Conservation (phyloP, 2,329 filamentous ascomycete species). For the Xylariomycetidae sp. region DNA sequence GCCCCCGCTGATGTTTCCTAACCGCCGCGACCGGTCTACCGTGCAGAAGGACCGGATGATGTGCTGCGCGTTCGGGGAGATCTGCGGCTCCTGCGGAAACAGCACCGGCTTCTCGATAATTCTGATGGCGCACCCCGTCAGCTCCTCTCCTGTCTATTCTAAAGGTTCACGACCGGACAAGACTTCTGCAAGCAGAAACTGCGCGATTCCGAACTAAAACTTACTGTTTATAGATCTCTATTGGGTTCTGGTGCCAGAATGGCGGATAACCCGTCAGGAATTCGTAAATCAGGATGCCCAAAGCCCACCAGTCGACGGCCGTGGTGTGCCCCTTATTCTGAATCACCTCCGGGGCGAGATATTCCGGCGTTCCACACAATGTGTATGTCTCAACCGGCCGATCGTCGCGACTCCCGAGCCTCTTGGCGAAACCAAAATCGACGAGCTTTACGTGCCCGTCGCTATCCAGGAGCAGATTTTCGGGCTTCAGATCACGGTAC, state of each 20-base stretch:
- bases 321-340: conserved; percentile 73
- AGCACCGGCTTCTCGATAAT: conserved; percentile 75
- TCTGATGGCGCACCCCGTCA: conserved; percentile 43
- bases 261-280: conserved; percentile 81
- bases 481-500: conserved; percentile 77
- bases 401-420: conserved; percentile 54
- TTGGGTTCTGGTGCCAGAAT: conserved; percentile 82
- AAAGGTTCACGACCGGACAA: not conserved
- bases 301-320: conserved; percentile 83
- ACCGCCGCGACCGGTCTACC: conserved; percentile 69
- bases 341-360: conserved; percentile 80
- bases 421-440: conserved; percentile 82
- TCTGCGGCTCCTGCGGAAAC: conserved; percentile 63
- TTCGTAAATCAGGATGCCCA: conserved; percentile 80
- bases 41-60: conserved; percentile 74
- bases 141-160: no score
- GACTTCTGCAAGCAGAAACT: not conserved
- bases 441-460: conserved; percentile 79
- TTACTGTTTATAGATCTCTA: conserved; percentile 79
- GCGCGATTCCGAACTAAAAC: conserved; percentile 21
- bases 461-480: conserved; percentile 74
- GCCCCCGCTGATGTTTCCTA: conserved; percentile 75
- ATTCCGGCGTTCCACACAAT: conserved; percentile 78
- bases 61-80: conserved; percentile 66
- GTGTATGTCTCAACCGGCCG: conserved; percentile 69